phyloP scores from a whole-genome alignment of 2,329 filamentous ascomycete species.

The Fusarium acutatum region DNA sequence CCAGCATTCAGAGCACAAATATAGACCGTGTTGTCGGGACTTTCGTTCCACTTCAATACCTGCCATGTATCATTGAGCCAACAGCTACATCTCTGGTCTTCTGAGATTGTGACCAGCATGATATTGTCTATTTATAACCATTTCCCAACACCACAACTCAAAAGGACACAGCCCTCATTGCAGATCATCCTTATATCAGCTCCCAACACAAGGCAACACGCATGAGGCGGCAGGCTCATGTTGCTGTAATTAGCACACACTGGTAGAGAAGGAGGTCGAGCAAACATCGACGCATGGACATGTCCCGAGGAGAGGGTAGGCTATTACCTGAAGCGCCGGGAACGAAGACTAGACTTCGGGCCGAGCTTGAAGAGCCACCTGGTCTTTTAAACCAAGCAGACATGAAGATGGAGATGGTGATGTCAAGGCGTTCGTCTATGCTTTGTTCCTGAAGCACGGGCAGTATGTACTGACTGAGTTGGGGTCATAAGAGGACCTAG shows the following conservation, averaged over 20 bases:
- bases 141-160: neutral
- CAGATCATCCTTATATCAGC: neutral
- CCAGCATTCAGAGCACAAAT: neutral
- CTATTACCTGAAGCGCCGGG: conserved; percentile 1
- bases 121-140: neutral
- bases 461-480: neutral
- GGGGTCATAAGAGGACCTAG: neutral
- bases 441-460: neutral
- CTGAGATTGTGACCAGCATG: neutral
- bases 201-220: neutral
- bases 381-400: neutral
- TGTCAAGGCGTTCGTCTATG: neutral
- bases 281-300: conserved; percentile 19
- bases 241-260: conserved; percentile 12
- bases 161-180: neutral
- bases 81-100: neutral
- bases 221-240: conserved; percentile 5
- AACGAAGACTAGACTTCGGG: conserved; percentile 5
- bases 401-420: neutral
- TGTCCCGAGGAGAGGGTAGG: conserved; percentile 9
- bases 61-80: conserved; percentile 3
- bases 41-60: neutral
- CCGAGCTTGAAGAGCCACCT: conserved; percentile 1
- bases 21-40: neutral
- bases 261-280: neutral